phyloP scores from a whole-genome alignment of 148 eudicot species.

The Cornus suecica region DNA sequence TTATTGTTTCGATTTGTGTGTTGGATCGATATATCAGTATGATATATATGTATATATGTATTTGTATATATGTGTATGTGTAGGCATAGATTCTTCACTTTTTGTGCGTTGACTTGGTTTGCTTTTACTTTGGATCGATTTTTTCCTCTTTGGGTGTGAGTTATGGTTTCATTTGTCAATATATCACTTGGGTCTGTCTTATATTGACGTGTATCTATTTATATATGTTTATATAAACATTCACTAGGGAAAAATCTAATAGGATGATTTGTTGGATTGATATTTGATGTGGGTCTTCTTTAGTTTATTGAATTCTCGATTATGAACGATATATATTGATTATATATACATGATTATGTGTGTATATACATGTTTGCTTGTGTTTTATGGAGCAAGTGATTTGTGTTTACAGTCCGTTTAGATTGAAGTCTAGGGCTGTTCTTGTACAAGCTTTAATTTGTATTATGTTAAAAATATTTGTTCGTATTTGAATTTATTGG shows the following conservation, averaged over 20 bases:
- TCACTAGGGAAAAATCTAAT: background rate
- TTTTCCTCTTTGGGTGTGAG: background rate
- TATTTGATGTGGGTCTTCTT: background rate
- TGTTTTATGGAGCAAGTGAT: background rate
- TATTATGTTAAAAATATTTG: too few species aligned
- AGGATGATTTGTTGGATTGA: background rate
- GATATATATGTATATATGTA: too few species aligned
- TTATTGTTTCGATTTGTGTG: too few species aligned
- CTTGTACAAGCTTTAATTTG: background rate
- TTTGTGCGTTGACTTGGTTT: background rate
- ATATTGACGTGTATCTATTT: too few species aligned
- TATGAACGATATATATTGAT: background rate
- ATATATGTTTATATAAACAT: too few species aligned
- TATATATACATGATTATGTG: too few species aligned
- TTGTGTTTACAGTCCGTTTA: too few species aligned
- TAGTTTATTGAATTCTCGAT: background rate
- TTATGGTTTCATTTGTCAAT: too few species aligned
- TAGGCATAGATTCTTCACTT: background rate
- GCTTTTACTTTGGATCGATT: background rate
- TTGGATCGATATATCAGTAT: too few species aligned
- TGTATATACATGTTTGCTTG: too few species aligned
- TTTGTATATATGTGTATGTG: background rate
- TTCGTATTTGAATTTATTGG: too few species aligned
- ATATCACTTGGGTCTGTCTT: too few species aligned
- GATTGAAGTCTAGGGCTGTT: background rate